These are phyloP conservation scores for Lipomyces orientalis DNA, from an alignment of 805 yeast genomes.

Conservation along the genomic window DNA sequence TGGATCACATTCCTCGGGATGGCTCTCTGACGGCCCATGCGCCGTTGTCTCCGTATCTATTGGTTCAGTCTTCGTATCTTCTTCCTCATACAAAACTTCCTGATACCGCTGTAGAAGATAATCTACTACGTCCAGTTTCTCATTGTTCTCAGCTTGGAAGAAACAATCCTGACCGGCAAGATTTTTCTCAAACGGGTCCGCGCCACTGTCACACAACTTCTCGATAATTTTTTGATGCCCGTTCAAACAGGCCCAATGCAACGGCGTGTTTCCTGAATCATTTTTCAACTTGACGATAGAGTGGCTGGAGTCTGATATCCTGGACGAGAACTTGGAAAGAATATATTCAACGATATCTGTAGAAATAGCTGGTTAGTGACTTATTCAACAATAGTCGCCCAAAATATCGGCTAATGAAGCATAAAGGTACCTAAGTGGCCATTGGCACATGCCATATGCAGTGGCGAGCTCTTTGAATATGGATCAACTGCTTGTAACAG, in stretches of 20 bases:
- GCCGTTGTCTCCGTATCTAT: neutral
- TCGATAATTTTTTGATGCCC: constrained; percentile 79
- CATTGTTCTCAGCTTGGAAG: constrained; percentile 85
- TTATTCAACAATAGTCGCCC: too few relatives aligned
- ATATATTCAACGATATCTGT: constrained; percentile 32
- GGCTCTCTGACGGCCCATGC: too few relatives aligned
- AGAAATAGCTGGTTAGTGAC: neutral
- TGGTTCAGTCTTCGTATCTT: neutral
- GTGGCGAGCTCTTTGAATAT: constrained; percentile 68
- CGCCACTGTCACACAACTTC: constrained; percentile 73
- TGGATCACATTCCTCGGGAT: neutral
- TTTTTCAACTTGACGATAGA: constrained; percentile 59
- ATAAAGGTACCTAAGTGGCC: constrained; percentile 66
- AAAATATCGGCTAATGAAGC: neutral
- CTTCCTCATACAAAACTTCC: constrained; percentile 59
- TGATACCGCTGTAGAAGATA: constrained; percentile 75
- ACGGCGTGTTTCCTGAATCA: constrained; percentile 87
- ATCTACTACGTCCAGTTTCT: constrained; percentile 75
- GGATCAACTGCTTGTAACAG: constrained; percentile 68
- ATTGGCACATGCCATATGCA: constrained; percentile 96
- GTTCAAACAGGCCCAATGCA: constrained; percentile 95
- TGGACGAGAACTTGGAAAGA: constrained; percentile 15
- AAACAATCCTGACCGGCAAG: constrained; percentile 78
- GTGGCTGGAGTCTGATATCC: neutral
- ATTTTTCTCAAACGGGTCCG: constrained; percentile 83